Evolutionary conservation across 306 rosid genomes (phyloP), one percentile per base, ranked within the genome.

Genomic region (Arachis hypogaea): DNA sequence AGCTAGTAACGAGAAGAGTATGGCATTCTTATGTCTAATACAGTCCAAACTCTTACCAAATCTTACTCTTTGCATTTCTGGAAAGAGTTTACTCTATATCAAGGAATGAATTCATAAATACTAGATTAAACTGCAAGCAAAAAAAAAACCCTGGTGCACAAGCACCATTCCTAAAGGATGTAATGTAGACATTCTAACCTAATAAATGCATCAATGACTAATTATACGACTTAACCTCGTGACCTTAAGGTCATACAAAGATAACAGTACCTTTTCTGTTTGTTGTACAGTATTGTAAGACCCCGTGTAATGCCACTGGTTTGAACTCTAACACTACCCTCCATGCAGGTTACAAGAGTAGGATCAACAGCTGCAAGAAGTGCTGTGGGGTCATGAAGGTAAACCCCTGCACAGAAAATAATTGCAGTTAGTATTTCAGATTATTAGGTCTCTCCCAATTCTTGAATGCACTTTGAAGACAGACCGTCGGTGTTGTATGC

Each of bases 291-390:
- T 69, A 88, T 44, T 46, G 97, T 91, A 51, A 94, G 85, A 52
- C 98, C 98, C 83, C 92, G 82, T 80, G 95, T 85, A 82, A 94
- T 89, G 78, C 98, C 98, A 71, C 67, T 76, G 28, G 90, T 88
- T 86, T 94, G 98, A 63, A 94, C 98, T 86, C 98, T 88, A 69
- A 94, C 98, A 63, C 59, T 71, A 30, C 97, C 98, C 73, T 91
- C 96, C 8, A 75, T 66, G 83, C 85, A 89, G 16, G 96, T 94
- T 72, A 94, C 50, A 50, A 91, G 94, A 59, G 88, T 85, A 68
- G 97, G 95, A 84, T 89, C 68, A 63, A 84, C 68, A 38, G 97
- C 98, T 47, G 89, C 98, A 75, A 94, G 86, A 59, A 94, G 50
- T 28, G 87, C 11, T 14, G 97, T 60, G 43, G 98, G 98, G 80